These are phyloP conservation scores for Globisporangium barbulae DNA, from an alignment of 352 stramenopile species.

Conservation along the genomic window DNA sequence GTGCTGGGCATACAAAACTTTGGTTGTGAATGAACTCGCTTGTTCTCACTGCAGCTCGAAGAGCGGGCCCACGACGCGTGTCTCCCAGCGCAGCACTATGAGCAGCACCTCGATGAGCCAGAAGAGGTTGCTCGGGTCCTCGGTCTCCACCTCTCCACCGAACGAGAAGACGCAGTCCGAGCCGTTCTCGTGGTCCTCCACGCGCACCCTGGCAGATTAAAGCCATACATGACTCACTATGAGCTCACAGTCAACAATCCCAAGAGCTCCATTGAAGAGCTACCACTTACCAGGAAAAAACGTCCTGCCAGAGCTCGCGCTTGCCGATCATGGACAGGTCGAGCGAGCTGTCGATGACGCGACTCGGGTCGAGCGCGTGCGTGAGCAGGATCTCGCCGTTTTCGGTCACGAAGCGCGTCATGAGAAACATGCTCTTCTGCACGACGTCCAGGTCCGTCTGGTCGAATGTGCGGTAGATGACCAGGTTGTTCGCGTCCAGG, in stretches of 20 bases:
- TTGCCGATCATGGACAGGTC: conserved; percentile 35
- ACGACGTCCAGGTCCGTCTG: conserved; percentile 38
- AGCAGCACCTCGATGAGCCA: conserved; percentile 54
- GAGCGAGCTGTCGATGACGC: conserved; percentile 36
- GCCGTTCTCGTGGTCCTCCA: conserved; percentile 32
- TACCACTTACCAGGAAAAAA: conserved; percentile 37
- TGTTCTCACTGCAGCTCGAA: conserved; percentile 26
- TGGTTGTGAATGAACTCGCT: not conserved
- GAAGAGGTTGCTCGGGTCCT: conserved; percentile 39
- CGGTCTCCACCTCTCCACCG: conserved; percentile 27
- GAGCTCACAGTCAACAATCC: not conserved
- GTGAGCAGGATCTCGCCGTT: conserved; percentile 35
- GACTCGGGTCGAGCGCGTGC: conserved; percentile 31
- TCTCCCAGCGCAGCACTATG: conserved; percentile 42
- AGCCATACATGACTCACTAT: not conserved
- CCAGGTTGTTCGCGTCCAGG: conserved; percentile 39
- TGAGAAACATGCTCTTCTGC: conserved; percentile 38
- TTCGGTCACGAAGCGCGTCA: conserved; percentile 47
- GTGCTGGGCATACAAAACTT: not conserved
- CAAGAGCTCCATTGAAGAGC: not conserved
- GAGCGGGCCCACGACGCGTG: conserved; percentile 34
- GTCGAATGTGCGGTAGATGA: conserved; percentile 39
- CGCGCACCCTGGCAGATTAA: conserved; percentile 25
- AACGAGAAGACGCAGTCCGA: conserved; percentile 36
- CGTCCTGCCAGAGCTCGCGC: conserved; percentile 38